Evolutionary conservation across 257 asterid species (phyloP).

Genomic region (Scutellaria minor): DNA sequence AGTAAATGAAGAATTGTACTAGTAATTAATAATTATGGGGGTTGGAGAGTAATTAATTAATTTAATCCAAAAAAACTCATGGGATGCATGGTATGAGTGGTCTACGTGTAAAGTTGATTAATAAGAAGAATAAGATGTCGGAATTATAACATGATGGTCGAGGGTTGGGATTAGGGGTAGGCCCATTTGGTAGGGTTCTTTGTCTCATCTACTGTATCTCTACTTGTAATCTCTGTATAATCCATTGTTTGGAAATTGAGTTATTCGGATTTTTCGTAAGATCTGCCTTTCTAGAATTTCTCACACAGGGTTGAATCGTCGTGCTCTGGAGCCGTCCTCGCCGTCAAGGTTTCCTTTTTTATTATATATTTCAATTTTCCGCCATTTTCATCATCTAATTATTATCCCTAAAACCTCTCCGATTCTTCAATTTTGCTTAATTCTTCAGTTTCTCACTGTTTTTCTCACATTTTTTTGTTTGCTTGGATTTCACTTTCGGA

Average conservation of each 20-base stretch:
- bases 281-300: constrained; percentile 4
- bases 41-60: too few relatives aligned
- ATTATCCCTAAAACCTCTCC: constrained; percentile 24
- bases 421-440: background rate
- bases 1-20: too few relatives aligned
- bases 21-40: too few relatives aligned
- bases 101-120: background rate
- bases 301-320: constrained; percentile 28
- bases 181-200: constrained; percentile 1
- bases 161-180: background rate
- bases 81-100: too few relatives aligned
- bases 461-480: background rate
- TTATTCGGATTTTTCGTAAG: background rate
- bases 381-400: background rate
- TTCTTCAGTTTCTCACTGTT: background rate
- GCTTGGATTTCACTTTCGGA: background rate
- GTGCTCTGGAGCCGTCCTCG: constrained; percentile 26
- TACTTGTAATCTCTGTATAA: background rate
- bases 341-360: constrained; percentile 29
- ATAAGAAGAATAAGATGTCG: background rate
- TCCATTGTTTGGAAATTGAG: too few relatives aligned
- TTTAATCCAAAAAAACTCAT: too few relatives aligned
- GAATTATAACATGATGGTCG: constrained; percentile 3
- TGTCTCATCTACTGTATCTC: background rate
- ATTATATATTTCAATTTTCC: background rate